Percentiles rank a stretch among this genome's conserved stretches.
Evolutionary conservation across 441 rosid species (phyloP).

Genomic region (Pelargonium citronellum): DNA sequence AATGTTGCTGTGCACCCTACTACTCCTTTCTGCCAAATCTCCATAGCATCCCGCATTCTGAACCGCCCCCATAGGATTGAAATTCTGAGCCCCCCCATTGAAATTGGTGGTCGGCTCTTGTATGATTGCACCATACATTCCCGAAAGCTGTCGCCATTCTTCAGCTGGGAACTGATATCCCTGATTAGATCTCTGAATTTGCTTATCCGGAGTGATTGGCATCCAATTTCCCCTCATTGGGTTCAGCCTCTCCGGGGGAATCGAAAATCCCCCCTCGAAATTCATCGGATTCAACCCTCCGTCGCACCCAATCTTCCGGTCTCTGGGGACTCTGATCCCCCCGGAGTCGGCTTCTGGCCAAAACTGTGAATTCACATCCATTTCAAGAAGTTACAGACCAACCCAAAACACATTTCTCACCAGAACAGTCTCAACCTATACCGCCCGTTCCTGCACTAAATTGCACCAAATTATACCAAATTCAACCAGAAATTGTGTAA

Average conservation of each 20-base stretch:
- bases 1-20: conserved; percentile 28
- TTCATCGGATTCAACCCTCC: conserved; percentile 36
- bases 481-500: conserved; percentile 6
- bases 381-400: conserved; percentile 19
- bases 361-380: conserved; percentile 13
- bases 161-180: conserved; percentile 7
- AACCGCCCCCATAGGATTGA: conserved; percentile 21
- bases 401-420: conserved; percentile 25
- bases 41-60: conserved; percentile 24
- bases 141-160: conserved; percentile 14
- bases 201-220: conserved; percentile 50
- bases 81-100: conserved; percentile 26
- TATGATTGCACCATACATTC: conserved; percentile 25
- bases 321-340: conserved; percentile 9
- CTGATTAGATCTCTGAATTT: conserved; percentile 30
- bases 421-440: conserved; percentile 10
- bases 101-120: conserved; percentile 23
- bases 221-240: conserved; percentile 35
- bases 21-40: conserved; percentile 21
- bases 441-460: conserved; percentile 16
- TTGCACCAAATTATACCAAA: conserved; percentile 12
- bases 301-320: conserved; percentile 7
- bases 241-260: conserved; percentile 4
- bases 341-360: not conserved
- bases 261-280: conserved; percentile 20